Base-by-base conservation (phyloP, 2,329 filamentous ascomycete species). In the Pestalotiopsis sp. region DNA sequence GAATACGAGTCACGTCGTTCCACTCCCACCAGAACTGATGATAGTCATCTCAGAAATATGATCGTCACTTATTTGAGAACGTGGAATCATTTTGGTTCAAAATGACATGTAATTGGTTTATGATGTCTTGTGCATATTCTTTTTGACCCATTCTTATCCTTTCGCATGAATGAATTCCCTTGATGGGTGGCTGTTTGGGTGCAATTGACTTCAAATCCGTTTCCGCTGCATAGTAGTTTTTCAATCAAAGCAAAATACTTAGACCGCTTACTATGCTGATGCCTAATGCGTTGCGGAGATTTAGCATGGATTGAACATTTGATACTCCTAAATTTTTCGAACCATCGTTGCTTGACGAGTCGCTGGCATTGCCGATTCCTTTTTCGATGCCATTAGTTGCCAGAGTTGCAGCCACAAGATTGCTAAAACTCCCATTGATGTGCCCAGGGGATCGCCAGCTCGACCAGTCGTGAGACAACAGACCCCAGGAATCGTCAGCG, bases 401-500 rank as follows among this genome's bases (percentile, higher is more conserved):
- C 20, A 71, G 69, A 5, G 57, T 70, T 27, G 77, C 61, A 13
- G 76, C 72, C 2, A 83, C 77, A 77, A 83, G 81, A 1, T 75
- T 77, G 41, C 72, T 75, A 68, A 84, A 73, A 70, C 78, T 74
- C 52, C 77, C 74, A 27, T 81, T 73, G 58, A 86, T 74, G 70
- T 83, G 85, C 3, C 73, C 76, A 6, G 78, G 75, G 62, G 78
- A 80, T 60, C 86, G 79, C 85, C 84, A 87, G 3, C 74, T 79
- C 2, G 81, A 83, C 86, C 86, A 89, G 68, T 88, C 83, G 64
- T 85, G 84, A 20, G 80, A 84, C 64, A 86, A 75, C 68, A 88
- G 74, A 3, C 87, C 88, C 87, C 87, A 91, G 1, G 78, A 76
- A 75, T 90, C 88, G 52, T 90, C 87, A 59, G 74, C 81, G 73